Base-by-base conservation (phyloP, 192 early-diverging fungal species). In the Martensiomyces pterosporus region DNA sequence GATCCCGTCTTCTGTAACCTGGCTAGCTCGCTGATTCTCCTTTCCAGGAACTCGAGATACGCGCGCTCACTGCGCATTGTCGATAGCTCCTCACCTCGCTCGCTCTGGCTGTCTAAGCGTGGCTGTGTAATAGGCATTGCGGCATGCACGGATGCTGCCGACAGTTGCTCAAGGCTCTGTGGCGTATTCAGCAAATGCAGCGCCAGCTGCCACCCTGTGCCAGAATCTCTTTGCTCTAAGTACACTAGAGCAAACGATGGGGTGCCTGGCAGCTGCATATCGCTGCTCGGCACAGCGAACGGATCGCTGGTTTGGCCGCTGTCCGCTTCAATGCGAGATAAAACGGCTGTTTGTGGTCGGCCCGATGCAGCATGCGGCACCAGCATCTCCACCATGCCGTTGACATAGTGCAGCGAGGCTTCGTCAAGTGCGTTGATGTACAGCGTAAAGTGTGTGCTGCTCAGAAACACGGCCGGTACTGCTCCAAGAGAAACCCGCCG, bases 401-500 rank as follows among this genome's bases (percentile, higher is more conserved):
- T 67, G 3, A 67, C 33, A 22, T 59, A 60, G 3, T 45, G 37
- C 10, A 34, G 64, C 16, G 71, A 62, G 10, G 37, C 15, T 2
- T 50, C 33, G 19, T 19, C 29, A 14, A 24, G 32, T 9, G 68
- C 29, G 55, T 60, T 59, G 17, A 74, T 43, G 26, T 43, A 55
- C 25, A 74, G 46, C 0, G 9, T 15, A 17, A 67, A 62, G 21
- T 24, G 39, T 4, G 44, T 43, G 23, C 43, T 19, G 0, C 54
- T 38, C 17, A 67, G 37, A 24, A 74, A 45, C 18, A 47, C 43
- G 2, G 60, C 38, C 9, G 71, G 64, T 16, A 75, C 52, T 9
- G 64, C 42, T 18, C 27, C 41, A 22, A 75, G 15, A 2, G 23
- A 8, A 0, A 66, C 36, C 9, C 17, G 19, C 2, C 47, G 42